Evolutionary conservation across 2,329 filamentous ascomycete species (phyloP), one percentile per base, ranked within the genome.

Genomic region (Aspergillus quadrilineatus): DNA sequence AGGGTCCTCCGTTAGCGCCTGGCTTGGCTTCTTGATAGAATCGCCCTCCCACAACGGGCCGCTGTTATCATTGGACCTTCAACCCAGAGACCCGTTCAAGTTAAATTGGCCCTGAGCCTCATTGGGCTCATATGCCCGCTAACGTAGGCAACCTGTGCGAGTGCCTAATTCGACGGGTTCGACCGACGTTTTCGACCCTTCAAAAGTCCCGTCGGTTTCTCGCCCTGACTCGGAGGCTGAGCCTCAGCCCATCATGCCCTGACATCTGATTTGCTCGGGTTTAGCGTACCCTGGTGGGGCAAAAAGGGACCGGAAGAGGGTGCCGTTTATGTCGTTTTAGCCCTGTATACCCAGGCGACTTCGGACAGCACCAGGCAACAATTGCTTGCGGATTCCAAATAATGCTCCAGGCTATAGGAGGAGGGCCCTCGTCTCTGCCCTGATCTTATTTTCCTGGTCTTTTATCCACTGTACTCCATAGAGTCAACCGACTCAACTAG

Each of bases 51-150:
- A 26, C 41, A 52, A 29, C 30, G 5, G 6, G 10, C 22, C n/a
- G n/a, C 28, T 51, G 22, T 45, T 9, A 44, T 45, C 6, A 44
- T 36, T 51, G 49, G 55, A 42, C 15, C 42, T 30, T 44, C 17
- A 36, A 8, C 29, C 4, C 10, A n/a, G 22, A 42, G 29, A 26
- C 49, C 39, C 50, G 15, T 26, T 26, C 32, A n/a, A 53, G 37
- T 49, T 28, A 48, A 57, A 52, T 53, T 57, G 29, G 26, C 12
- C 36, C 43, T 53, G 36, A 57, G 55, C 55, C 55, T 57, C 55
- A 57, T 57, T 57, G 55, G 54, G n/a, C 46, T 41, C 39, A 39
- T 50, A 43, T 41, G 10, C 12, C 53, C 30, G 41, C 46, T 50
- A 50, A 46, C 48, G 48, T 37, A 50, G 48, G 48, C 47, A 50